Evolutionary conservation across 192 early-diverging fungal genomes (phyloP).

Genomic region (Coemansia sp.): DNA sequence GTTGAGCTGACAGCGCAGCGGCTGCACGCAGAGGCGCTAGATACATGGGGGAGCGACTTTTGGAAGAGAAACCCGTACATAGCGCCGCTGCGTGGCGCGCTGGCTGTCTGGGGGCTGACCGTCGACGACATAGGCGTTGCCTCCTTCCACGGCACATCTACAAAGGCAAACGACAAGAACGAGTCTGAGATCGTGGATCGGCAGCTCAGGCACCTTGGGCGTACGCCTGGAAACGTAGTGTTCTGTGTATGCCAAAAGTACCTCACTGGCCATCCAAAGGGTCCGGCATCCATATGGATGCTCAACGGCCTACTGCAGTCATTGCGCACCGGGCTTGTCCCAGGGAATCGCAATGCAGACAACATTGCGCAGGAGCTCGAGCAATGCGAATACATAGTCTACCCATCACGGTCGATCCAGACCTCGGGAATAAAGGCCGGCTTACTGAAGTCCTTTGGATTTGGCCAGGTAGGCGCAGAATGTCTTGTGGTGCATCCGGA

Average conservation of each 20-base stretch:
- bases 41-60: slow-evolving; percentile 84
- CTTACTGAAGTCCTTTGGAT: slow-evolving; percentile 92
- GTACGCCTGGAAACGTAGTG: slow-evolving; percentile 80
- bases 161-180: slow-evolving; percentile 97
- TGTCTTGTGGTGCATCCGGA: slow-evolving; percentile 85
- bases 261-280: slow-evolving; percentile 93
- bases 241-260: slow-evolving; percentile 90
- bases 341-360: slow-evolving; percentile 83
- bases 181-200: slow-evolving; percentile 88
- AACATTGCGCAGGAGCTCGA: slow-evolving; percentile 62
- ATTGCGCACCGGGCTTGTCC: slow-evolving; percentile 82
- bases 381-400: slow-evolving; percentile 80
- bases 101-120: slow-evolving; percentile 86
- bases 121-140: slow-evolving; percentile 92
- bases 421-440: slow-evolving; percentile 91
- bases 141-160: slow-evolving; percentile 96
- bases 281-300: slow-evolving; percentile 95
- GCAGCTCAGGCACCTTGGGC: slow-evolving; percentile 86
- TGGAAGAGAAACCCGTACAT: slow-evolving; percentile 78
- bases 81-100: slow-evolving; percentile 82
- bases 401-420: slow-evolving; percentile 83
- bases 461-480: slow-evolving; percentile 94
- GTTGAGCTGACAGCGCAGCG: slow-evolving; percentile 64
- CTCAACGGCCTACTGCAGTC: slow-evolving; percentile 86
- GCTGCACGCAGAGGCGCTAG: slow-evolving; percentile 73